Base-by-base conservation (phyloP, 345 rosid species). In the Linum trigynum region DNA sequence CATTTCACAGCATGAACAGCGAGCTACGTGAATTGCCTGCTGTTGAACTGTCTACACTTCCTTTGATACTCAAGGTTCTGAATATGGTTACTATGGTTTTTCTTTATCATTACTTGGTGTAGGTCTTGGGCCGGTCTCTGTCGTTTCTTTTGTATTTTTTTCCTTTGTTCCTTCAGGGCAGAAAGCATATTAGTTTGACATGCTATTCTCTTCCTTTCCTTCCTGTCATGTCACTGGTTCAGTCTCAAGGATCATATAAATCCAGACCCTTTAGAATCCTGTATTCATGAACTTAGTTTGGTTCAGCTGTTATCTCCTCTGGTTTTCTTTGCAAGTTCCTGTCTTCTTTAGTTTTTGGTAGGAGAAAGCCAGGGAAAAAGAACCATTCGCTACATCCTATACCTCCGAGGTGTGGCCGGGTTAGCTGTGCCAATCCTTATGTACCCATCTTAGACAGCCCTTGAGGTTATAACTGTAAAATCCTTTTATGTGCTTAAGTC, bases 11-110 rank as follows among this genome's bases (percentile, higher is more conserved):
- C 72, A 72, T 83, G 73, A 84, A 80, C 71, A 91, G 90, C 63
- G 96, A 87, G 67, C 77, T 95, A 80, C 86, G 90, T 81, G 99
- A 95, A 72, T 81, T 95, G 77, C 99, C 99, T 63, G 80, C 87
- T 2, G 85, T 95, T 69, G 98, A 95, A 73, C 95, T 91, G 77
- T 82, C 96, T 59, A 82, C 94, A 40, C 98, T 95, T 69, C 97
- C 92, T 62, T 71, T 87, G 68, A 78, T 95, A 67, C 89, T 89
- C 67, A 95, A 95, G 91, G 92, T 85, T 75, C 62, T 67, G 63
- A 70, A 6, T 48, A 48, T 71, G 39, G 72, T 40, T 42, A 73
- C 48, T 74, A 38, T 57, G 7, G 45, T 57, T 67, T 41, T 42
- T 40, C 55, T 17, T 62, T 51, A 43, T 59, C 23, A 23, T 35